A percentile compares a stretch with the other conserved stretches of the same genome.
These are phyloP conservation scores for Cryphonectria carpinicola DNA, from an alignment of 2,329 filamentous ascomycete species.

Conservation along the genomic window DNA sequence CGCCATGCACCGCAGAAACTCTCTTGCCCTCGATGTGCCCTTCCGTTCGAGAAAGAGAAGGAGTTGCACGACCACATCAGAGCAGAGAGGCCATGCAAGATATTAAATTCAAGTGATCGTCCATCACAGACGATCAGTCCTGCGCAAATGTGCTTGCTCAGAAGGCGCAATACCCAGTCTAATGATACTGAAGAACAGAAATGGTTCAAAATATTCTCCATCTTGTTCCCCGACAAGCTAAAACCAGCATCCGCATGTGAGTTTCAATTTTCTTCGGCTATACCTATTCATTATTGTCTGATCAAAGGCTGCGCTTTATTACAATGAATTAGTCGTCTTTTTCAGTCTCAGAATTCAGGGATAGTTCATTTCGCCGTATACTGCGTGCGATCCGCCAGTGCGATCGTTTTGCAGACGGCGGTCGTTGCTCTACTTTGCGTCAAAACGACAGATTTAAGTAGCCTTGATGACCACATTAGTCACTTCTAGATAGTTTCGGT, in stretches of 20 bases:
- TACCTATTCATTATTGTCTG: not conserved
- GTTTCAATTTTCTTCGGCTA: not conserved
- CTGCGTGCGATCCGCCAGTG: not conserved
- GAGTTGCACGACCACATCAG: conserved; percentile 10
- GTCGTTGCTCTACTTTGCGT: not conserved
- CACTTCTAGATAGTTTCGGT: not conserved
- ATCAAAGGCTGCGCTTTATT: not conserved
- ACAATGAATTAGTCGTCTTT: not conserved
- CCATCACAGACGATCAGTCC: conserved; percentile 5
- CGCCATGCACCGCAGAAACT: conserved; percentile 4
- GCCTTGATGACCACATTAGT: not conserved
- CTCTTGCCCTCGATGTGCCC: conserved; percentile 12
- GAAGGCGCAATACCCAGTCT: conserved; percentile 11
- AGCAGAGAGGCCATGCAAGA: conserved; percentile 3
- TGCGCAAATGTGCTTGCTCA: conserved; percentile 4
- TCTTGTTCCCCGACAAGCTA: not conserved
- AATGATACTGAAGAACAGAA: conserved; percentile 3
- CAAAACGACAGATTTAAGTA: not conserved
- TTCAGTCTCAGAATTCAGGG: not conserved
- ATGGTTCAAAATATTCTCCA: conserved; percentile 10
- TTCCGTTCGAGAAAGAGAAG: conserved; percentile 5
- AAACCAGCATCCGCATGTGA: conserved; percentile 9
- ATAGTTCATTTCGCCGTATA: not conserved
- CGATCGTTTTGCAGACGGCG: not conserved
- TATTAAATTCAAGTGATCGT: conserved; percentile 2